phyloP scores from a whole-genome alignment of 805 yeast species.

The Phaffomyces thermotolerans region DNA sequence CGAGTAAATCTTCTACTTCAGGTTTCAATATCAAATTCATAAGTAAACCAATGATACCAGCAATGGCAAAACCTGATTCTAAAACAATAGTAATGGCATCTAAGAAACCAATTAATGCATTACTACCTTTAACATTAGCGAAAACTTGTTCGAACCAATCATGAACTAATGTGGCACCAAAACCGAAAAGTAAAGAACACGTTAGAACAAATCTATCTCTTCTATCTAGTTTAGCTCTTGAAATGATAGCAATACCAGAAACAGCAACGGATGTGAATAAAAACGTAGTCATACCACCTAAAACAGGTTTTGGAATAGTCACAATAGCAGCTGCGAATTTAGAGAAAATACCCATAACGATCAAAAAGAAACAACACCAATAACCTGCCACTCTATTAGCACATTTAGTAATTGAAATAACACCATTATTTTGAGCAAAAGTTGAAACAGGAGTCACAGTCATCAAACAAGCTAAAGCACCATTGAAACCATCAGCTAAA shows the following conservation, averaged over 20 bases:
- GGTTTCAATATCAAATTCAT: constrained; percentile 49
- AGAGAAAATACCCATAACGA: constrained; percentile 82
- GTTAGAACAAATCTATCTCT: constrained; percentile 69
- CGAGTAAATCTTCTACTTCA: background rate
- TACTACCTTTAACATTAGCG: constrained; percentile 55
- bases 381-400: constrained; percentile 79
- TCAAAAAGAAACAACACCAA: constrained; percentile 71
- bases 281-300: constrained; percentile 89
- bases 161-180: constrained; percentile 60
- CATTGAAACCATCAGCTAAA: constrained; percentile 80
- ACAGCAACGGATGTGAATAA: constrained; percentile 69
- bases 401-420: constrained; percentile 84
- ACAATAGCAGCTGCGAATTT: constrained; percentile 87
- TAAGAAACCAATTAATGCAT: constrained; percentile 48
- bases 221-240: constrained; percentile 48
- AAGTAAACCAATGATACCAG: constrained; percentile 58
- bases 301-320: constrained; percentile 68
- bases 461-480: constrained; percentile 66
- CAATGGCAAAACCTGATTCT: constrained; percentile 68
- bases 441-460: constrained; percentile 88
- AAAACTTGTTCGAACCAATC: constrained; percentile 59
- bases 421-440: constrained; percentile 95
- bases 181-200: constrained; percentile 53
- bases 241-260: constrained; percentile 63
- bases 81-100: constrained; percentile 61